These are phyloP conservation scores for Ilyonectria destructans DNA, from an alignment of 2,329 filamentous ascomycete species.

Conservation along the genomic window DNA sequence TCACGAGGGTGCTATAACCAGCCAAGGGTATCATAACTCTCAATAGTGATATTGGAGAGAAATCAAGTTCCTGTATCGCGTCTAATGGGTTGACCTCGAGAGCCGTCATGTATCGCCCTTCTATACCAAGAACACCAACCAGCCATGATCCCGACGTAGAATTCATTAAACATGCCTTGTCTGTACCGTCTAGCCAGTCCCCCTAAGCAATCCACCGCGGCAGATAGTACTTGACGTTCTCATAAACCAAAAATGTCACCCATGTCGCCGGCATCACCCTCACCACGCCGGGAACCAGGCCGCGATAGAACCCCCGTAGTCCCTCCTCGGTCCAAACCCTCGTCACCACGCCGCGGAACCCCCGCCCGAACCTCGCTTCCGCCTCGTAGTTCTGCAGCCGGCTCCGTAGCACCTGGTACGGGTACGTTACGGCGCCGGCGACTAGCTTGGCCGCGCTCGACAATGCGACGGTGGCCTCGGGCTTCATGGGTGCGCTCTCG, in stretches of 20 bases:
- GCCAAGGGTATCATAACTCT: background rate
- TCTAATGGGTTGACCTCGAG: background rate
- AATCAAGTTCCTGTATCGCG: background rate
- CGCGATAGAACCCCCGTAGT: conserved; percentile 89
- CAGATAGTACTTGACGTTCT: conserved; percentile 88
- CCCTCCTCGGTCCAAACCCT: conserved; percentile 89
- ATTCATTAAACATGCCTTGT: background rate
- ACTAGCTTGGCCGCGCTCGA: conserved; percentile 89
- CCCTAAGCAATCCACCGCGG: conserved; percentile 58
- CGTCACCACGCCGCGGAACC: conserved; percentile 78
- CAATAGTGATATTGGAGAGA: background rate
- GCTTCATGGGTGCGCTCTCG: conserved; percentile 65
- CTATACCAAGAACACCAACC: conserved; percentile 13
- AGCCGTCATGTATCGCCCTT: background rate
- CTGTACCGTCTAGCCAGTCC: conserved; percentile 11
- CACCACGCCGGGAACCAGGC: conserved; percentile 89
- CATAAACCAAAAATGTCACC: conserved; percentile 97
- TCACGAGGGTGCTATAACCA: too few relatives aligned
- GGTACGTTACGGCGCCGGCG: conserved; percentile 92
- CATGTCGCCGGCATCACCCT: conserved; percentile 95
- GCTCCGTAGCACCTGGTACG: conserved; percentile 93
- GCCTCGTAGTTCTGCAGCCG: conserved; percentile 92
- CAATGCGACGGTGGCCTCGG: conserved; percentile 84
- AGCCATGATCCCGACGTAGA: background rate
- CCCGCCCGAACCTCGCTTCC: conserved; percentile 79